Evolutionary conservation across 1,284 basidiomycete species (phyloP), one percentile per base, ranked within the genome.

Genomic region (Pyrrhoderma lamaoense): DNA sequence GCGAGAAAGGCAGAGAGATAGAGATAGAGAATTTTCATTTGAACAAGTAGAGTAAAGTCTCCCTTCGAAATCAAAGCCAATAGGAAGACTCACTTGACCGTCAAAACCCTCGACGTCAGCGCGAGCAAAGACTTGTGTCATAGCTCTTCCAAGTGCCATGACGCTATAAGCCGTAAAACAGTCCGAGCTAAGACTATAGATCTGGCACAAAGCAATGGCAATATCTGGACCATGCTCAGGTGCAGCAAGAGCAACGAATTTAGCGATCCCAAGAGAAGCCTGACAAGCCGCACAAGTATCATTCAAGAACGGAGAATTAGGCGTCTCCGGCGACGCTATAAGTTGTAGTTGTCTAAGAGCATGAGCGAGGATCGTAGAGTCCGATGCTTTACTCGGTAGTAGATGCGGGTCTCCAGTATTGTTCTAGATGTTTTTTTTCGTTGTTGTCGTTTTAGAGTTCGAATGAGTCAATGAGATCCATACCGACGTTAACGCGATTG

Each of bases 21-120:
- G n/a, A n/a, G n/a, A n/a, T n/a, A n/a, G n/a, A n/a, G n/a, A n/a
- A n/a, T n/a, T n/a, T n/a, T n/a, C n/a, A n/a, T n/a, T n/a, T n/a
- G n/a, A n/a, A n/a, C n/a, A n/a, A n/a, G n/a, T n/a, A n/a, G n/a
- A n/a, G n/a, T n/a, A n/a, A n/a, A n/a, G n/a, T n/a, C n/a, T 16
- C 35, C 35, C 35, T 11, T 11, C 35, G 61, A 81, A 81, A 60
- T 77, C 74, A 39, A 74, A 61, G 62, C 80, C 82, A 45, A 82
- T 62, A 59, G 73, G 62, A n/a, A n/a, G n/a, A n/a, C n/a, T n/a
- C n/a, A n/a, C n/a, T 77, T 80, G 80, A 9, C 85, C 86, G 59
- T 88, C 85, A 52, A 77, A 77, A 3, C 81, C 82, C 9, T 73
- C 76, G 2, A 82, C 76, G 58, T 88, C 75, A 3, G 83, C 79